Evolutionary conservation across 371 early-diverging fungal genomes (phyloP).

Genomic region (Mortierella sp.): DNA sequence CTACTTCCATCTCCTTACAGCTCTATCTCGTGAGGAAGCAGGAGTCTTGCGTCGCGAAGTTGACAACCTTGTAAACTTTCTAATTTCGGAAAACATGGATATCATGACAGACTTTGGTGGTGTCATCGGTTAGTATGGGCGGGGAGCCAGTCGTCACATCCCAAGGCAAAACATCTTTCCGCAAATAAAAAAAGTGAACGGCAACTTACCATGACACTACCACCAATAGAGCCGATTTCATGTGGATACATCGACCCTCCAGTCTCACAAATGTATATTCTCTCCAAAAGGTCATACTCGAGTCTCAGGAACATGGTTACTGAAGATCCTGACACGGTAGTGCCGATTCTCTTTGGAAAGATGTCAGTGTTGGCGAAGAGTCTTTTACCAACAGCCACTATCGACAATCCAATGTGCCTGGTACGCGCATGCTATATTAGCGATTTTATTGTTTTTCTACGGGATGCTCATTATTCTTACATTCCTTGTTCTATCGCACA

Average conservation of each 20-base stretch:
- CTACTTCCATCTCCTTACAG: conserved; percentile 4
- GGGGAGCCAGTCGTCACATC: background rate
- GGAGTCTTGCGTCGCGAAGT: conserved; percentile 29
- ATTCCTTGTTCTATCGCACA: background rate
- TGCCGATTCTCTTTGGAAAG: conserved; percentile 30
- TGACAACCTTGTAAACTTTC: conserved; percentile 41
- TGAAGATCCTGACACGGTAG: conserved; percentile 36
- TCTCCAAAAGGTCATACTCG: conserved; percentile 34
- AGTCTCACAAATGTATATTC: conserved; percentile 38
- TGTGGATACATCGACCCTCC: conserved; percentile 50
- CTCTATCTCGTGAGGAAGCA: conserved; percentile 12
- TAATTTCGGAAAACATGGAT: conserved; percentile 39
- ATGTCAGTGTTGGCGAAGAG: conserved; percentile 21
- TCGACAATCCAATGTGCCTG: conserved; percentile 21
- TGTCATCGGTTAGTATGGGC: conserved; percentile 30
- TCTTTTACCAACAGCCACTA: conserved; percentile 19
- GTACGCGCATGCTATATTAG: background rate
- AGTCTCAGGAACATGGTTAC: conserved; percentile 38
- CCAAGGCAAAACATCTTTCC: background rate
- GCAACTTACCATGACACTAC: background rate
- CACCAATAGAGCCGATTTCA: conserved; percentile 30
- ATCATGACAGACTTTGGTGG: conserved; percentile 49
- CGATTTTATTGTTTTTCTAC: background rate
- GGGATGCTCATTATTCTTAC: background rate
- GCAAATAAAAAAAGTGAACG: background rate